Evolutionary conservation across 1,284 basidiomycete species (phyloP), one percentile per base, ranked within the genome.

Genomic region (Tylopilus orsonianus): DNA sequence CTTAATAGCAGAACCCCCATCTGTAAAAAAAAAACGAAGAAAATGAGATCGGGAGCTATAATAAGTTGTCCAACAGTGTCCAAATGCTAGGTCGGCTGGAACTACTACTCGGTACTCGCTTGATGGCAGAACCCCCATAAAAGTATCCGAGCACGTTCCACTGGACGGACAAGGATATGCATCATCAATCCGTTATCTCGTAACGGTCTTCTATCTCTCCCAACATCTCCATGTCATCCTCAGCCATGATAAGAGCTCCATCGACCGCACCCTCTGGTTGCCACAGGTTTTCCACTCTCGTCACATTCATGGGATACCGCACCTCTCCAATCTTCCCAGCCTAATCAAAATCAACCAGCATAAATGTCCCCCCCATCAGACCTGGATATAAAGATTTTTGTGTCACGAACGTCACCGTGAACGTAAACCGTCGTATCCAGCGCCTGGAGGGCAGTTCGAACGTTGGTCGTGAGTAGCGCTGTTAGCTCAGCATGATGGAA

Each of bases 261-360:
- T 49, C 41, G 6, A 44, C 10, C 7, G 34, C 53, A 19, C 27
- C 50, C 2, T 35, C 18, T 12, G 50, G 50, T 20, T 44, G 22
- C 8, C 19, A 8, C 2, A 55, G 14, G 3, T 35, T 10, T 10
- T 0, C 2, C 10, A 12, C 20, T 30, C 9, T 6, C 22, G 22
- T 47, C 5, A 50, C 22, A 13, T 36, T 37, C 29, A 38, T 18
- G 2, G 60, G 61, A 38, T 61, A 64, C 23, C 42, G 18, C 29
- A 48, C 55, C 35, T 53, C 40, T 1, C 52, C 53, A 23, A 32
- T 32, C 30, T 32, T 32, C 5, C 30, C 30, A 5, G 30, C n/a
- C 30, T n/a, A 32, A n/a, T 32, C 56, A 34, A 64, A 63, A 41
- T 62, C 57, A 12, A 63, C 22, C 19, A 62, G 35, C 49, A 32